These are phyloP conservation scores for Phytopythium sindhum DNA, from an alignment of 352 stramenopile genomes.

Conservation along the genomic window DNA sequence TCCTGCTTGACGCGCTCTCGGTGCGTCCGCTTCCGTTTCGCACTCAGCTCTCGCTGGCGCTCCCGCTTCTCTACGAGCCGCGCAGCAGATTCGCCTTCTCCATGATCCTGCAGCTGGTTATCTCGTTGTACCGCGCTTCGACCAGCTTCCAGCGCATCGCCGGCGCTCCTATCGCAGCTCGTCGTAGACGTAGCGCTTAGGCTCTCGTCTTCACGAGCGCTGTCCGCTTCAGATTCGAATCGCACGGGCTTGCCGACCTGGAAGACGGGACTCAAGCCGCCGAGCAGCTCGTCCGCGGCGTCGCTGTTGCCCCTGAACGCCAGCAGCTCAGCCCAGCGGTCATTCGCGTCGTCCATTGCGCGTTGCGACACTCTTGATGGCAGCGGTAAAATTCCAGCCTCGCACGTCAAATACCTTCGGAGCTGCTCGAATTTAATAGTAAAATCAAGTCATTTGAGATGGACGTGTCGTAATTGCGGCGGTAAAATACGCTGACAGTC, in stretches of 20 bases:
- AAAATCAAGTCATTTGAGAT: background rate
- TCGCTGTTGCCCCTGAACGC: background rate
- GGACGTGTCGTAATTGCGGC: background rate
- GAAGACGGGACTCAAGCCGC: background rate
- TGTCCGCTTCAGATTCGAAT: background rate
- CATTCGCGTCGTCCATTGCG: background rate
- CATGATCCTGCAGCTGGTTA: background rate
- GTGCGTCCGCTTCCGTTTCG: constrained; percentile 2
- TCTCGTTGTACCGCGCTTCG: too few species aligned
- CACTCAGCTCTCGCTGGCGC: constrained; percentile 1
- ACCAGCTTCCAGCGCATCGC: background rate
- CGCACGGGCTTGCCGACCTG: background rate
- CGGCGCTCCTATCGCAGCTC: background rate
- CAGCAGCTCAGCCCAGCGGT: background rate
- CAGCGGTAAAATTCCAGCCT: background rate
- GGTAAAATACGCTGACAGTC: background rate
- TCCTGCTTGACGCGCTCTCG: constrained; percentile 2
- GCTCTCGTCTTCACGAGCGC: background rate
- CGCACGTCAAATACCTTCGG: background rate
- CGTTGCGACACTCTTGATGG: background rate
- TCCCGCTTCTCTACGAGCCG: background rate
- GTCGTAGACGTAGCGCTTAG: background rate
- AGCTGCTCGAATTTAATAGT: background rate
- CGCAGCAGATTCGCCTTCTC: background rate
- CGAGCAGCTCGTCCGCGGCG: background rate